These are phyloP conservation scores for Cadophora malorum DNA, from an alignment of 2,329 filamentous ascomycete species.

Conservation along the genomic window DNA sequence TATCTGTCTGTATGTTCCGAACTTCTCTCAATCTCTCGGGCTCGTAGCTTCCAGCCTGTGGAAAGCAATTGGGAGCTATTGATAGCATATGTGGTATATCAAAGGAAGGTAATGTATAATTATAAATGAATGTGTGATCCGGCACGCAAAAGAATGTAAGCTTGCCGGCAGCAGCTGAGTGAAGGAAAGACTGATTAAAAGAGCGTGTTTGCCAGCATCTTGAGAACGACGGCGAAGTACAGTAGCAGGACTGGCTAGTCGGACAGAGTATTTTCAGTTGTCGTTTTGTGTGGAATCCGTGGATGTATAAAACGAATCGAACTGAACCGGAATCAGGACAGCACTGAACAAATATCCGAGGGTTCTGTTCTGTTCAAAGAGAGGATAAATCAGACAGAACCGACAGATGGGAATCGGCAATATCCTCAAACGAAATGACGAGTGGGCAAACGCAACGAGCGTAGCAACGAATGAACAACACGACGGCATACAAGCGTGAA, in stretches of 20 bases:
- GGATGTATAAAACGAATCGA: not conserved
- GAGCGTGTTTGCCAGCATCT: constrained; percentile 16
- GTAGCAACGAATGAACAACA: not conserved
- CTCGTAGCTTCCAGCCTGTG: constrained; percentile 3
- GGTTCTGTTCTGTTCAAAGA: not conserved
- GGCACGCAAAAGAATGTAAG: constrained; percentile 29
- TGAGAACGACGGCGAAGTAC: not conserved
- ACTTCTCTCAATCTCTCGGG: not conserved
- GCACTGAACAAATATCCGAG: not conserved
- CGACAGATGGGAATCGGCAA: not conserved
- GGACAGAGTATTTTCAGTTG: too few species aligned
- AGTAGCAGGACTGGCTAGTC: not conserved
- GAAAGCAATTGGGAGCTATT: constrained; percentile 15
- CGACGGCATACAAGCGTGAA: not conserved
- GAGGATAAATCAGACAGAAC: not conserved
- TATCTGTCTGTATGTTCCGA: constrained; percentile 11
- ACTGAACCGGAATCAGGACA: constrained; percentile 14
- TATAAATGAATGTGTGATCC: constrained; percentile 25
- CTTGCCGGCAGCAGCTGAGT: constrained; percentile 15
- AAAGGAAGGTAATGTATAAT: not conserved
- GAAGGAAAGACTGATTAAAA: constrained; percentile 7
- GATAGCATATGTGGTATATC: constrained; percentile 21
- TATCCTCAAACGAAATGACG: not conserved
- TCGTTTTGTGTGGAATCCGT: too few species aligned
- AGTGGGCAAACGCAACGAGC: not conserved